Evolutionary conservation across 2,329 filamentous ascomycete species (phyloP).

Genomic region (Trematosphaeria pertusa): DNA sequence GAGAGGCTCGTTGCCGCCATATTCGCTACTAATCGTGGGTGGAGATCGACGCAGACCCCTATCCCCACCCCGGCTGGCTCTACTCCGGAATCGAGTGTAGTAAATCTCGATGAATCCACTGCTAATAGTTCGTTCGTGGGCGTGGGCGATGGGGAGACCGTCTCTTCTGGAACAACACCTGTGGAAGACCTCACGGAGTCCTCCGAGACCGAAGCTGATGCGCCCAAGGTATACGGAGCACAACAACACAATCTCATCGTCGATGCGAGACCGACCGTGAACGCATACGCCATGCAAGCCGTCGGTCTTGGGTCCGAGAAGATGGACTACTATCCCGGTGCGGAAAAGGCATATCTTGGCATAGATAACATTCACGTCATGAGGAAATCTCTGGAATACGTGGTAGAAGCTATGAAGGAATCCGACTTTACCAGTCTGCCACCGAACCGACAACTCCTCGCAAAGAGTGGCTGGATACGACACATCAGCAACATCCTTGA

Average conservation of each 20-base stretch:
- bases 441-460: conserved; percentile 80
- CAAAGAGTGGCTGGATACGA: conserved; percentile 87
- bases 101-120: conserved; percentile 40
- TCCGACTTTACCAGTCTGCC: conserved; percentile 84
- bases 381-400: conserved; percentile 85
- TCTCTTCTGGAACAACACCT: conserved; percentile 22
- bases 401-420: conserved; percentile 90
- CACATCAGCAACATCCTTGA: conserved; percentile 86
- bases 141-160: conserved; percentile 32
- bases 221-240: conserved; percentile 75
- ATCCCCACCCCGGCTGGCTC: conserved; percentile 33
- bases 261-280: conserved; percentile 91
- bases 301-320: conserved; percentile 94
- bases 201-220: conserved; percentile 44
- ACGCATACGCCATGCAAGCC: conserved; percentile 93
- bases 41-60: conserved; percentile 35
- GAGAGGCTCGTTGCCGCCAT: conserved; percentile 93
- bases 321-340: conserved; percentile 95
- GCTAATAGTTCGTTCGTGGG: conserved; percentile 45
- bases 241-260: conserved; percentile 95
- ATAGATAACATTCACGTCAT: conserved; percentile 99
- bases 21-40: conserved; percentile 70
- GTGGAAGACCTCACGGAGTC: conserved; percentile 40
- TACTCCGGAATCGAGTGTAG: conserved; percentile 42
- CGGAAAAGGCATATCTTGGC: conserved; percentile 87